Conservation (phyloP, 176 grass and related monocot species). For the Bothriochloa decipiens region DNA sequence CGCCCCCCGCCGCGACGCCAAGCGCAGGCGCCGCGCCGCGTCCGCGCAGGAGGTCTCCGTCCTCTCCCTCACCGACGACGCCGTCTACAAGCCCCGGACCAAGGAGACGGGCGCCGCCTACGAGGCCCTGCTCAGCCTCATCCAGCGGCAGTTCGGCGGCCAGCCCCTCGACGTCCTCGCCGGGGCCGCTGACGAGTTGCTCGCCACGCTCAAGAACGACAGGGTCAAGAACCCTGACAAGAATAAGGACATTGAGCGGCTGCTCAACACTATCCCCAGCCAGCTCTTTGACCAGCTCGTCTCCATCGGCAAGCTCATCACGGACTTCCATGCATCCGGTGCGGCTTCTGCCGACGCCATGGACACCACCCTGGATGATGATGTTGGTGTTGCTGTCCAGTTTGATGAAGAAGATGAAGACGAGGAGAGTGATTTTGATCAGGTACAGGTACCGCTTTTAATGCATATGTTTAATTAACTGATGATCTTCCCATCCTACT, state of each 20-base stretch:
- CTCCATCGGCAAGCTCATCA: slow-evolving; percentile 82
- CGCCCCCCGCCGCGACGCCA: slow-evolving; percentile 56
- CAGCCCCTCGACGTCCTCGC: slow-evolving; percentile 86
- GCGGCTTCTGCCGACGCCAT: slow-evolving; percentile 44
- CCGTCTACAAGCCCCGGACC: slow-evolving; percentile 78
- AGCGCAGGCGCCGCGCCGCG: slow-evolving; percentile 58
- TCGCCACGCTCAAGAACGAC: slow-evolving; percentile 78
- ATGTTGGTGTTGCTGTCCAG: slow-evolving; percentile 91
- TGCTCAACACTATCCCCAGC: slow-evolving; percentile 77
- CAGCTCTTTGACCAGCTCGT: slow-evolving; percentile 86
- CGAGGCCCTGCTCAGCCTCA: slow-evolving; percentile 87
- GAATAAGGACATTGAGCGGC: slow-evolving; percentile 93
- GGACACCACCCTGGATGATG: slow-evolving; percentile 65
- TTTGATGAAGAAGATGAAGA: slow-evolving; percentile 95
- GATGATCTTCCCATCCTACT: neutral
- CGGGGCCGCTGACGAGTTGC: slow-evolving; percentile 79
- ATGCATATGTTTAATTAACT: neutral
- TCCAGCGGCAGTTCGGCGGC: slow-evolving; percentile 82
- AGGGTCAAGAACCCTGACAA: slow-evolving; percentile 84
- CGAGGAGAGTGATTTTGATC: slow-evolving; percentile 89
- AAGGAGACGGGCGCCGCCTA: slow-evolving; percentile 98
- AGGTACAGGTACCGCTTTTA: slow-evolving; percentile 56
- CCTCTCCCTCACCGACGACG: slow-evolving; percentile 72
- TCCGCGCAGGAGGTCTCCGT: slow-evolving; percentile 61
- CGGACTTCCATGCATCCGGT: slow-evolving; percentile 55